Evolutionary conservation across 192 early-diverging fungal genomes (phyloP).

Genomic region (Backusella tuberculispora): DNA sequence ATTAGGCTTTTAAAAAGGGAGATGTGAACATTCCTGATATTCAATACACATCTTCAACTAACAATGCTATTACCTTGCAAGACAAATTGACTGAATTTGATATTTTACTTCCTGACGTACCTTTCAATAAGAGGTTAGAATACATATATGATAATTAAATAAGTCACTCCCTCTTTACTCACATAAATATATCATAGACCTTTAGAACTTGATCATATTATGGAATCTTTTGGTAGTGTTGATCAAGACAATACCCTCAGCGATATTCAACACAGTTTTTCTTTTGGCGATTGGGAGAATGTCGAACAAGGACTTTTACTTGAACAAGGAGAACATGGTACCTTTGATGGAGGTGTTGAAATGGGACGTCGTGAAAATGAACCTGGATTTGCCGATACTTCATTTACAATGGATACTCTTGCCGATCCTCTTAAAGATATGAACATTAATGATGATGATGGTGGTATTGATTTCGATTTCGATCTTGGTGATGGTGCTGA

Average conservation of each 20-base stretch:
- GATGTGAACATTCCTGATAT: constrained; percentile 86
- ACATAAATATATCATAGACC: not conserved
- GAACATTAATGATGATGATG: constrained; percentile 45
- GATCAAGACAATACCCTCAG: constrained; percentile 30
- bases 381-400: constrained; percentile 40
- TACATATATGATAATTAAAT: too few relatives aligned
- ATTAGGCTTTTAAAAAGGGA: constrained; percentile 76
- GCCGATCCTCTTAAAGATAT: constrained; percentile 33
- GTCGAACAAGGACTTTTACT: not conserved
- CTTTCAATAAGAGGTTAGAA: constrained; percentile 46
- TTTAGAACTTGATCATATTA: constrained; percentile 18
- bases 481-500: constrained; percentile 26
- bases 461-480: constrained; percentile 41
- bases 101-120: constrained; percentile 80
- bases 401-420: constrained; percentile 40
- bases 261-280: constrained; percentile 15
- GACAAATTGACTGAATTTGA: constrained; percentile 92
- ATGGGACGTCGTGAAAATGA: constrained; percentile 54
- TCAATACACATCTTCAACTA: constrained; percentile 61
- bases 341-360: constrained; percentile 49
- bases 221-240: not conserved
- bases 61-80: constrained; percentile 85
- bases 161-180: not conserved
- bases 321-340: constrained; percentile 17
- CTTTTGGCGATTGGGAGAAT: constrained; percentile 17